Conservation (phyloP, 2,329 filamentous ascomycete species). For the Botryosphaeria dothidea region DNA sequence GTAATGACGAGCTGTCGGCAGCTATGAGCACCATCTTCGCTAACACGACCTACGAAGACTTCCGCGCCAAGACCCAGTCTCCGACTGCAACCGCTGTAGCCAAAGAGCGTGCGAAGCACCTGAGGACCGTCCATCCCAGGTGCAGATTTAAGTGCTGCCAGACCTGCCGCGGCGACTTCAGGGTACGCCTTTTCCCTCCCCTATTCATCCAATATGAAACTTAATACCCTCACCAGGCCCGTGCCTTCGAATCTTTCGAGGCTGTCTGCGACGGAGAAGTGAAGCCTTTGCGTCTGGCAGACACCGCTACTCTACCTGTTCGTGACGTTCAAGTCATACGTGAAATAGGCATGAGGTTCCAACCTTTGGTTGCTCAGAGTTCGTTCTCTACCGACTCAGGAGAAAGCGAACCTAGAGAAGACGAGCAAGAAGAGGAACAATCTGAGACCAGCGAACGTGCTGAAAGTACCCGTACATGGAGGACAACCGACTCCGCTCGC, state of each 20-base stretch:
- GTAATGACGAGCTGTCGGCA: background rate
- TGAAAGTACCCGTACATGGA: conserved; percentile 8
- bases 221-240: conserved; percentile 33
- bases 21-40: background rate
- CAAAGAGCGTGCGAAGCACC: conserved; percentile 16
- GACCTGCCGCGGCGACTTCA: conserved; percentile 51
- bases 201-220: background rate
- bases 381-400: conserved; percentile 1
- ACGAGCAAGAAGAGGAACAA: background rate
- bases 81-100: background rate
- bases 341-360: conserved; percentile 33
- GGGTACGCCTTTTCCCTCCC: background rate
- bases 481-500: conserved; percentile 9
- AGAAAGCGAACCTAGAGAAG: background rate
- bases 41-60: background rate
- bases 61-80: background rate
- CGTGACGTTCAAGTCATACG: conserved; percentile 37
- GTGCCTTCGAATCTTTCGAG: conserved; percentile 47
- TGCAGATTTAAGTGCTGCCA: conserved; percentile 52
- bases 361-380: background rate
- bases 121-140: conserved; percentile 9
- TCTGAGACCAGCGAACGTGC: no score
- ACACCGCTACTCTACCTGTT: conserved; percentile 35
- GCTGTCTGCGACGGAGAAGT: conserved; percentile 41
- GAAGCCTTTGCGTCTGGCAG: conserved; percentile 33